These are phyloP conservation scores for Diplotaxis tenuifolia DNA, from an alignment of 345 rosid genomes.

Conservation along the genomic window DNA sequence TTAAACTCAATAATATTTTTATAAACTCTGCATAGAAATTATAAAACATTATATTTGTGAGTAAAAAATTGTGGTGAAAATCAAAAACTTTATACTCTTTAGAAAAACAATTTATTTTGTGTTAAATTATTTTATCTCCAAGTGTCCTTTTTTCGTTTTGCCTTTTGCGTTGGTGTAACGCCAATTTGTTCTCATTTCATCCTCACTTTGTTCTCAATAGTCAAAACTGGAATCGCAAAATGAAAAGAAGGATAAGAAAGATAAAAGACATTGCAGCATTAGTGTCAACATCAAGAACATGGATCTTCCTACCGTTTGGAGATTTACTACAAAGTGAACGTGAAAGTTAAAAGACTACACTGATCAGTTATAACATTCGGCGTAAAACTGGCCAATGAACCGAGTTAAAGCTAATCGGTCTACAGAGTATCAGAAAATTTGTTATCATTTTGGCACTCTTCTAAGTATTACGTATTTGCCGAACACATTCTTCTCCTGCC, in stretches of 20 bases:
- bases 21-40: too few species aligned
- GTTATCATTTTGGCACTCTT: slow-evolving; percentile 42
- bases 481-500: slow-evolving; percentile 86
- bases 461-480: slow-evolving; percentile 75
- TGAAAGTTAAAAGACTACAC: slow-evolving; percentile 21
- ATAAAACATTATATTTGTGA: too few species aligned
- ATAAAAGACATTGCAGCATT: background rate
- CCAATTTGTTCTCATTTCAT: slow-evolving; percentile 1
- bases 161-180: slow-evolving; percentile 33
- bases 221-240: background rate
- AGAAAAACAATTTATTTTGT: too few species aligned
- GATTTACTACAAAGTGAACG: slow-evolving; percentile 8
- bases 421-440: background rate
- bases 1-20: too few species aligned
- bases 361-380: background rate
- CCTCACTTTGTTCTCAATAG: background rate
- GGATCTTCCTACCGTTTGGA: background rate
- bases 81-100: too few species aligned
- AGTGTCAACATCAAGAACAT: slow-evolving; percentile 8
- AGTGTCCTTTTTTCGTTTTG: background rate
- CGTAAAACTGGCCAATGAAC: slow-evolving; percentile 11
- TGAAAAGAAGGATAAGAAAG: background rate
- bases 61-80: too few species aligned
- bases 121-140: too few species aligned
- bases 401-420: slow-evolving; percentile 13